Conservation (phyloP, 2,329 filamentous ascomycete genomes). For the Monilinia vaccinii-corymbosi region DNA sequence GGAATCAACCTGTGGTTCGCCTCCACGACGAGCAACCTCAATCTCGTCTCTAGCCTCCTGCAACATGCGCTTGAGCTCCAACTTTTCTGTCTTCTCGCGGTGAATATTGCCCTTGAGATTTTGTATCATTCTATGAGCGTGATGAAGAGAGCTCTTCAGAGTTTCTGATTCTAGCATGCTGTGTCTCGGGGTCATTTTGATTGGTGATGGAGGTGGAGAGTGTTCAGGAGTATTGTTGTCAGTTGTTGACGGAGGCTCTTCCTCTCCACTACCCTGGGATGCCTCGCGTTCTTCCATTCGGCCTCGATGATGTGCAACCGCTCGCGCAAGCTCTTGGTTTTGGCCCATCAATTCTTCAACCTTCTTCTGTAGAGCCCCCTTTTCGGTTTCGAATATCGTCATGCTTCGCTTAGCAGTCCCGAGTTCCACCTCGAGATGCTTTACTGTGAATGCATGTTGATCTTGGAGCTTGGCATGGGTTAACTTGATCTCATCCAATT, state of each 20-base stretch:
- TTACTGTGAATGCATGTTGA: conserved; percentile 66
- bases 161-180: conserved; percentile 92
- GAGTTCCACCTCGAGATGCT: conserved; percentile 83
- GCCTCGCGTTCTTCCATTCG: conserved; percentile 57
- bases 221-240: conserved; percentile 75
- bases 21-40: conserved; percentile 52
- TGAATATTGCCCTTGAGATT: conserved; percentile 91
- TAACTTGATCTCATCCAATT: conserved; percentile 83
- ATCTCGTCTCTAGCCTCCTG: conserved; percentile 93
- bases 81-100: conserved; percentile 96
- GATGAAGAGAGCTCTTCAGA: conserved; percentile 83
- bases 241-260: conserved; percentile 54
- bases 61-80: conserved; percentile 88
- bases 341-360: conserved; percentile 81
- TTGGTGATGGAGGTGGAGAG: conserved; percentile 81
- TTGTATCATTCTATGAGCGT: conserved; percentile 94
- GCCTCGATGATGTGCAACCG: conserved; percentile 65
- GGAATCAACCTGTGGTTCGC: conserved; percentile 35
- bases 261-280: conserved; percentile 48
- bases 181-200: conserved; percentile 86
- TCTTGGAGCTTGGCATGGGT: conserved; percentile 70
- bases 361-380: conserved; percentile 68
- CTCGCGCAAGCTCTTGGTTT: conserved; percentile 83
- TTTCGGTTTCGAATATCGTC: conserved; percentile 69
- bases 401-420: conserved; percentile 75